Percentiles rank a stretch among this genome's conserved stretches.
These are phyloP conservation scores for Ormosia emarginata DNA, from an alignment of 306 rosid genomes.

Conservation along the genomic window DNA sequence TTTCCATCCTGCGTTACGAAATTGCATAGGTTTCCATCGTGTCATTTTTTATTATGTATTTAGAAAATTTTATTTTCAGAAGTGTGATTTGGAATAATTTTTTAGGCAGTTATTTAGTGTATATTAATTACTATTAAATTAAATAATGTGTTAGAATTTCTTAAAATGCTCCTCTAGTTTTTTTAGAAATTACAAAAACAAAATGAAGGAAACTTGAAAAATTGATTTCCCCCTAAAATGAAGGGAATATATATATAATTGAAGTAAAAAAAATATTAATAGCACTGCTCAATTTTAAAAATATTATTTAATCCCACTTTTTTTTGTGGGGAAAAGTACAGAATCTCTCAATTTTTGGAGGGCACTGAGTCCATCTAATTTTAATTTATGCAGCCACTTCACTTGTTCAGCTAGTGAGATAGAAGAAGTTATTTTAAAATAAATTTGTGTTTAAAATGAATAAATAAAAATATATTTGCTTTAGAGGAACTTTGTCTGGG, in stretches of 20 bases:
- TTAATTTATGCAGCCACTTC: background rate
- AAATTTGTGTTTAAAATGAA: no score
- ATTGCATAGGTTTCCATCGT: constrained; percentile 1
- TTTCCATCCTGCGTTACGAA: background rate
- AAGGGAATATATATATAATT: background rate
- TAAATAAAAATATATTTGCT: no score
- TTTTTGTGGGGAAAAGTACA: background rate
- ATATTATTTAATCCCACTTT: background rate
- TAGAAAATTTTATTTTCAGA: background rate
- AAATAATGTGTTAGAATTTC: background rate
- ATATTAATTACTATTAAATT: background rate
- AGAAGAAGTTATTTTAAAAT: no score
- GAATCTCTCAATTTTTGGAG: no score
- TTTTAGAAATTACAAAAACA: no score
- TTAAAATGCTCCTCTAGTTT: background rate
- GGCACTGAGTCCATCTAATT: background rate
- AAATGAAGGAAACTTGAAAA: background rate
- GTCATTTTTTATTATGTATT: background rate
- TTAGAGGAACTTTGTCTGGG: no score
- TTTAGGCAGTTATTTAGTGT: background rate
- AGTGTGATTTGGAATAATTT: background rate
- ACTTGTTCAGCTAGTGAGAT: no score
- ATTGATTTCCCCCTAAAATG: background rate
- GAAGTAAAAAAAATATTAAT: background rate
- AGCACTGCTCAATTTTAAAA: background rate